Evolutionary conservation across 2,329 filamentous ascomycete species (phyloP).

Genomic region (Cercospora sp.): DNA sequence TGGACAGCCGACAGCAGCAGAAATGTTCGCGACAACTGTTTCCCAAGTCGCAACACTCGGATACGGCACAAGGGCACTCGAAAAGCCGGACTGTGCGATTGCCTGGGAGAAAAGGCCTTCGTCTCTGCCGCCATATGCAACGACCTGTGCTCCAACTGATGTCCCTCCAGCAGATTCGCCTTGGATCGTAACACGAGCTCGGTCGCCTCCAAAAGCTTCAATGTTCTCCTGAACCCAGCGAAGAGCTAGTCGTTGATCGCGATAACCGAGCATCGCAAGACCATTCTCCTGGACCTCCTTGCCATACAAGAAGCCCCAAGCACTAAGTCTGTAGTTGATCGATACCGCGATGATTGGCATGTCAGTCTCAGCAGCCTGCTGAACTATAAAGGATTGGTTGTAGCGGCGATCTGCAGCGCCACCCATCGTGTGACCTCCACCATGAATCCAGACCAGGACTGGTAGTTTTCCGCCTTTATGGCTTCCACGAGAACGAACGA

Average conservation of each 20-base stretch:
- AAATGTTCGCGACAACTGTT: constrained; percentile 34
- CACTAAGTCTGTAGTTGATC: constrained; percentile 65
- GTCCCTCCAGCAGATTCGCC: constrained; percentile 41
- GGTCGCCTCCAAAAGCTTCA: constrained; percentile 35
- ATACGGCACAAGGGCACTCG: constrained; percentile 33
- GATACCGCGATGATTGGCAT: constrained; percentile 57
- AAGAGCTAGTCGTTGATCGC: constrained; percentile 40
- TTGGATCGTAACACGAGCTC: constrained; percentile 31
- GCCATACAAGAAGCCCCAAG: constrained; percentile 68
- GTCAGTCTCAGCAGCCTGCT: constrained; percentile 30
- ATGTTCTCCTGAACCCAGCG: constrained; percentile 45
- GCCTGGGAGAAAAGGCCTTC: constrained; percentile 57
- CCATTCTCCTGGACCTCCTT: constrained; percentile 55
- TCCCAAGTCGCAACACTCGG: constrained; percentile 29
- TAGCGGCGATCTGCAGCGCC: constrained; percentile 31
- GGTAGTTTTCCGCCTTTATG: constrained; percentile 21
- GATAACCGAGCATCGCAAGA: constrained; percentile 48
- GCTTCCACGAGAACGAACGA: constrained; percentile 24
- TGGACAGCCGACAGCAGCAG: constrained; percentile 26
- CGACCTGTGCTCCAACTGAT: constrained; percentile 53
- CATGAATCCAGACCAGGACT: constrained; percentile 29
- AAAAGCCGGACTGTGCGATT: constrained; percentile 53
- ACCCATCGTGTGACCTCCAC: constrained; percentile 32
- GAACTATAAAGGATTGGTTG: constrained; percentile 36
- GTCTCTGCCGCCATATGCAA: constrained; percentile 57